A percentile compares a stretch with the other conserved stretches of the same genome.
phyloP scores from a whole-genome alignment of 805 yeast genomes.

The Wickerhamomyces pijperi region DNA sequence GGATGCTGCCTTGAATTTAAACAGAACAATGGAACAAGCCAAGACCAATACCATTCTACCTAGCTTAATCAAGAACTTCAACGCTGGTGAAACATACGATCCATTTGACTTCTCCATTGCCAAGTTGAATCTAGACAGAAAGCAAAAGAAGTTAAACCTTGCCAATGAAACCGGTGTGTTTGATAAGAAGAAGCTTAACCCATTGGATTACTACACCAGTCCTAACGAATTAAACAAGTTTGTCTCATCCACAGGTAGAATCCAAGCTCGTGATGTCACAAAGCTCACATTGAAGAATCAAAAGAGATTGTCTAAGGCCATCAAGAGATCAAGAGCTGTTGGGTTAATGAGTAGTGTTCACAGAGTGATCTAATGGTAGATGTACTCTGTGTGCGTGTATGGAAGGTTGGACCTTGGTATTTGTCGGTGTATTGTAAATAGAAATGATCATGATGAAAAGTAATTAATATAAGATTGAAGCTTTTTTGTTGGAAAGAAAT shows the following conservation, averaged over 20 bases:
- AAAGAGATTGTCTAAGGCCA: slow-evolving; percentile 59
- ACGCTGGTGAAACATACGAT: slow-evolving; percentile 46
- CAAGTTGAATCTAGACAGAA: slow-evolving; percentile 39
- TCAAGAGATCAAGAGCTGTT: slow-evolving; percentile 68
- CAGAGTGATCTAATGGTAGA: slow-evolving; percentile 43
- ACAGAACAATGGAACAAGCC: background rate
- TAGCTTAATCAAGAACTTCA: background rate
- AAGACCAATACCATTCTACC: background rate
- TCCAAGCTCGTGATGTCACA: slow-evolving; percentile 59
- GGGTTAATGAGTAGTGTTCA: slow-evolving; percentile 76
- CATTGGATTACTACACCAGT: slow-evolving; percentile 58
- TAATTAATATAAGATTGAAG: too few relatives aligned
- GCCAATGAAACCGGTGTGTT: slow-evolving; percentile 19
- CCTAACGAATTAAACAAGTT: slow-evolving; percentile 61
- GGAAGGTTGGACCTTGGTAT: too few relatives aligned
- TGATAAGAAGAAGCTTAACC: slow-evolving; percentile 45
- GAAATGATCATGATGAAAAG: too few relatives aligned
- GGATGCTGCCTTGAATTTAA: background rate
- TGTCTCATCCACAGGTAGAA: slow-evolving; percentile 63
- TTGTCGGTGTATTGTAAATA: too few relatives aligned
- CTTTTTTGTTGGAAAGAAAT: too few relatives aligned
- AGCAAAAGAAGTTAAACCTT: slow-evolving; percentile 15
- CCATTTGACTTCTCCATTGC: slow-evolving; percentile 73
- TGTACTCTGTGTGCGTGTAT: too few relatives aligned
- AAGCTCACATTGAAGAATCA: slow-evolving; percentile 62